A percentile compares a stretch with the other conserved stretches of the same genome.
Conservation (phyloP, 495 filamentous ascomycete species). For the Tetracladium marchalianum region DNA sequence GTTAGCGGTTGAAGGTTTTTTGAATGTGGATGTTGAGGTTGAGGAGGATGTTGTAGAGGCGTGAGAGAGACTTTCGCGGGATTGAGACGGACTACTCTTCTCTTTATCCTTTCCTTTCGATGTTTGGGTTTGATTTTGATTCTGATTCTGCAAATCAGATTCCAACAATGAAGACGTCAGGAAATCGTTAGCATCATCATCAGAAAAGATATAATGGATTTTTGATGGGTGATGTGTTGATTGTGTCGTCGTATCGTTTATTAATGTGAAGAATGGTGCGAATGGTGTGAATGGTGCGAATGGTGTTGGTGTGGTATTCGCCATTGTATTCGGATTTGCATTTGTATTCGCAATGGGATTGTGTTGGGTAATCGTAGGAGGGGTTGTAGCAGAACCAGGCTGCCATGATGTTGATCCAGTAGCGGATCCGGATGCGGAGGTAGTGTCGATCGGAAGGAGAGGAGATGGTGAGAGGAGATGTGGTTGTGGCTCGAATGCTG, state of each 20-base stretch:
- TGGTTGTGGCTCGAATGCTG: background rate
- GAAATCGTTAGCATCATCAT: constrained; percentile 60
- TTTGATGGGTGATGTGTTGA: constrained; percentile 62
- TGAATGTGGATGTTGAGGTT: background rate
- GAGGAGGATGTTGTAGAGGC: background rate
- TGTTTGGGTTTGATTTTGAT: constrained; percentile 4
- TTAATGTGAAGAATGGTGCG: constrained; percentile 55
- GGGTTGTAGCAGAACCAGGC: no score
- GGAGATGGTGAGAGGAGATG: background rate
- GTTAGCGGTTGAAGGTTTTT: background rate
- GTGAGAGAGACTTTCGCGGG: background rate
- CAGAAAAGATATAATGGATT: constrained; percentile 84
- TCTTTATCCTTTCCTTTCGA: no score
- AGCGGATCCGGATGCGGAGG: background rate
- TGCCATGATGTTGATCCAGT: no score
- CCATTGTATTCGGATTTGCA: background rate
- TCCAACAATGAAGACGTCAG: constrained; percentile 33
- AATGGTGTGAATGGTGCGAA: constrained; percentile 29
- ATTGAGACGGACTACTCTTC: background rate
- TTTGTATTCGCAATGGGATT: background rate
- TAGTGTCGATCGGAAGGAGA: background rate
- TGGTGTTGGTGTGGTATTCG: background rate
- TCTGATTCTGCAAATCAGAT: constrained; percentile 36
- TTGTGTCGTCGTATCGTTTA: constrained; percentile 42
- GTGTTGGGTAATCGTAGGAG: no score